Percentiles rank a stretch among this genome's conserved stretches.
These are phyloP conservation scores for Penicillium sp. DNA, from an alignment of 2,329 filamentous ascomycete species.

Conservation along the genomic window DNA sequence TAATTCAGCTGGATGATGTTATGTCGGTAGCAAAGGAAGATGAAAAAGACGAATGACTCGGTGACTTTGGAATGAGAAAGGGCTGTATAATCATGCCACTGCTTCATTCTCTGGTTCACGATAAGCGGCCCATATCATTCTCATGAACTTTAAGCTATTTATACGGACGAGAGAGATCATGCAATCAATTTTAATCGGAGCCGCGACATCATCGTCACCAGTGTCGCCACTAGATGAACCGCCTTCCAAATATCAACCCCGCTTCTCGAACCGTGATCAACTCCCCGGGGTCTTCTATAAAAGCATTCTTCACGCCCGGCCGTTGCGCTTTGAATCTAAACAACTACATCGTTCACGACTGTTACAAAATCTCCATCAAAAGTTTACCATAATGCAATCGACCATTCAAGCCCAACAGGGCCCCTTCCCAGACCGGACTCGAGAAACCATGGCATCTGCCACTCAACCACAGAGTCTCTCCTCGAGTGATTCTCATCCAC, in stretches of 20 bases:
- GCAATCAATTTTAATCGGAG: neutral
- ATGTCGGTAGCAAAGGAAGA: neutral
- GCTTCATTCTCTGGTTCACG: neutral
- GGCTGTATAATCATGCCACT: neutral
- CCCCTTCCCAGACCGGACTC: constrained; percentile 13
- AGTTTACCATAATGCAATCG: constrained; percentile 12
- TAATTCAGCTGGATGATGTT: neutral
- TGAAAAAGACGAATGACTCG: neutral
- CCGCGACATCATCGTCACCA: neutral
- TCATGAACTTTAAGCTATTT: neutral
- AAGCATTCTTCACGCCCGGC: neutral
- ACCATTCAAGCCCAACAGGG: constrained; percentile 11
- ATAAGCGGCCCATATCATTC: neutral
- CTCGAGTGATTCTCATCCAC: neutral
- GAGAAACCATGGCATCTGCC: constrained; percentile 15
- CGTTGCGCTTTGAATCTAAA: no score
- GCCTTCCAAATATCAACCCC: constrained; percentile 4
- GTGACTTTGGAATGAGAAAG: neutral
- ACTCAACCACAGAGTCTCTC: neutral
- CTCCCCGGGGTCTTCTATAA: neutral
- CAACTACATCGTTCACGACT: neutral
- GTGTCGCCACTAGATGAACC: constrained; percentile 5
- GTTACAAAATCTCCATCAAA: neutral
- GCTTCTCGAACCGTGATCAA: constrained; percentile 5
- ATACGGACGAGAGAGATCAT: neutral